Base-by-base conservation (phyloP, 1,284 basidiomycete species). In the Peniophora sp. region DNA sequence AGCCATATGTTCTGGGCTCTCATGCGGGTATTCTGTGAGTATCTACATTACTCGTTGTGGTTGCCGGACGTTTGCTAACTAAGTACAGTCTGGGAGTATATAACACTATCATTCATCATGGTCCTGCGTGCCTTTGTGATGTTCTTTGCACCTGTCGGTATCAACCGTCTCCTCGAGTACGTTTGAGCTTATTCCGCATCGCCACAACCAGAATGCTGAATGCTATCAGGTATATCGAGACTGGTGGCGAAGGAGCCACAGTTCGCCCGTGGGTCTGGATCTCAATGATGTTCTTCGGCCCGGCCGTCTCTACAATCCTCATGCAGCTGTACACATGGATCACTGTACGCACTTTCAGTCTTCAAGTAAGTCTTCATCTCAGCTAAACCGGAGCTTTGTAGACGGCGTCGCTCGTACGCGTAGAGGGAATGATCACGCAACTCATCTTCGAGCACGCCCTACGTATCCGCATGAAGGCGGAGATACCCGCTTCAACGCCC, bases 231-330 rank as follows among this genome's bases (percentile, higher is more conserved):
- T 32, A 32, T 12, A 32, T 32, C 12, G 27, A 32, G 27, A 32
- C 27, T 32, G 12, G 12, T 32, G 27, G 27, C 6, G 27, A 32
- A 32, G 27, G 27, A 12, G 27, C 27, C 27, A 12, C 12, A 5
- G 63, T 77, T 24, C 64, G 68, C 5, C 75, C 77, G 0, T 74
- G 69, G 75, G 74, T 86, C 3, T 89, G 85, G 85, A 75, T 87
- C 44, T 47, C 69, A 2, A 69, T 74, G 63, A 69, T 88, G 10
- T 81, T 84, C 63, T 16, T 81, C 2, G 83, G 79, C 2, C 83
- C 83, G 0, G 58, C 75, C 6, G 24, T 69, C 23, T 63, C 64
- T 17, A 64, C 70, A 2, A 20, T 69, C 3, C 57, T 60, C 0
- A 62, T 66, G 49, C 69, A 83, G 52, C 72, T 70, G 66, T 65